These are phyloP conservation scores for Buxus sempervirens DNA, from an alignment of 164 flowering plant genomes.

Conservation along the genomic window DNA sequence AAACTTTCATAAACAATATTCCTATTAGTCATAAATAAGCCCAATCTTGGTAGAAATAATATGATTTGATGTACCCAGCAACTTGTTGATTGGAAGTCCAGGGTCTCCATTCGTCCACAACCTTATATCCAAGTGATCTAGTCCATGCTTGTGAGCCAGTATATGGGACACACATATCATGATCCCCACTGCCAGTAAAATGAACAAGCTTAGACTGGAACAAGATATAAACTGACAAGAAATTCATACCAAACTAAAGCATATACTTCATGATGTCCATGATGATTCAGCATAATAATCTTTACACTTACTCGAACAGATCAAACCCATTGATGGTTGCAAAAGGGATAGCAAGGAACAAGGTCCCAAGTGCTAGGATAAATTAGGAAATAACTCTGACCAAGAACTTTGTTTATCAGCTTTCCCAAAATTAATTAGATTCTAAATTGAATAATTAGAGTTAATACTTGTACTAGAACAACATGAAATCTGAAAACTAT, in stretches of 20 bases:
- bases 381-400: too few species aligned
- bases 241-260: not conserved
- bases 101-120: constrained; percentile 83
- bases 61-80: constrained; percentile 61
- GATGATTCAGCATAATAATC: not conserved
- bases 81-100: constrained; percentile 68
- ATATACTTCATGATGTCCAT: not conserved
- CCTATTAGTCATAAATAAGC: not conserved
- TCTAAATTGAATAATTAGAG: too few species aligned
- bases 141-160: constrained; percentile 96
- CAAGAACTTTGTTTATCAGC: too few species aligned
- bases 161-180: constrained; percentile 95
- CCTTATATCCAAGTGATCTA: constrained; percentile 67
- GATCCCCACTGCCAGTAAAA: constrained; percentile 72
- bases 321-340: not conserved
- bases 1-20: too few species aligned
- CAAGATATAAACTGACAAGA: not conserved
- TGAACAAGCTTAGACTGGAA: not conserved
- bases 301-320: not conserved
- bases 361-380: not conserved
- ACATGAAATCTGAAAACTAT: too few species aligned
- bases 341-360: not conserved
- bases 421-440: too few species aligned
- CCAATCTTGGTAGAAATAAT: not conserved
- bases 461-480: too few species aligned